Evolutionary conservation across 2,329 filamentous ascomycete species (phyloP), one percentile per base, ranked within the genome.

Genomic region (Purpureocillium lavendulum): DNA sequence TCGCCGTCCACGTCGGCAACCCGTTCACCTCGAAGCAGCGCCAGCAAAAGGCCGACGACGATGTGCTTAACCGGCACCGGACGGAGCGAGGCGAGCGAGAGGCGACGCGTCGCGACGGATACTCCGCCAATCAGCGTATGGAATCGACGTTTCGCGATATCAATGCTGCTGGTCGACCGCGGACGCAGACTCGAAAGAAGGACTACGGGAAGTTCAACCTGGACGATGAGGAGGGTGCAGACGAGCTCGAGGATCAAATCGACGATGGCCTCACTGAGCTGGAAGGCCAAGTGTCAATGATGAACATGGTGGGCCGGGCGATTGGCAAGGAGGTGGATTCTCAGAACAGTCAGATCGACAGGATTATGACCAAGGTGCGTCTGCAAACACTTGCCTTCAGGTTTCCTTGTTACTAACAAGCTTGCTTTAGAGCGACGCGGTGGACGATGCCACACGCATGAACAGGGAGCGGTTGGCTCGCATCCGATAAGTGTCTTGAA

Each of bases 321-420:
- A 89, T 87, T 54, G 82, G 82, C 35, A 68, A 75, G 35, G 86
- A 92, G 57, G 73, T 92, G 17, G 80, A 87, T 45, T 66, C 74
- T 42, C 85, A 94, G 66, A 94, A 94, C 62, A 73, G 74, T 52
- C 58, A 69, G 53, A 82, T 95, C 54, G 81, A 84, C 45, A 74
- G 80, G 43, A 87, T 96, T 55, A 84, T 76, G 48, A 68, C 68
- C 49, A 94, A 94, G 82, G 84, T 84, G n/a, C n/a, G n/a, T n/a
- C n/a, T n/a, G n/a, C n/a, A n/a, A n/a, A n/a, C n/a, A n/a, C n/a
- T n/a, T n/a, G n/a, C n/a, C n/a, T n/a, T n/a, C n/a, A n/a, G n/a
- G n/a, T n/a, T n/a, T n/a, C n/a, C 28, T 8, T 15, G 17, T 26
- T 33, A 32, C 60, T 68, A 56, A 66, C 44, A 26, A 17, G 33